Evolutionary conservation across 2,329 filamentous ascomycete genomes (phyloP), one percentile per base, ranked within the genome.

Genomic region (Trichophyton equinum): DNA sequence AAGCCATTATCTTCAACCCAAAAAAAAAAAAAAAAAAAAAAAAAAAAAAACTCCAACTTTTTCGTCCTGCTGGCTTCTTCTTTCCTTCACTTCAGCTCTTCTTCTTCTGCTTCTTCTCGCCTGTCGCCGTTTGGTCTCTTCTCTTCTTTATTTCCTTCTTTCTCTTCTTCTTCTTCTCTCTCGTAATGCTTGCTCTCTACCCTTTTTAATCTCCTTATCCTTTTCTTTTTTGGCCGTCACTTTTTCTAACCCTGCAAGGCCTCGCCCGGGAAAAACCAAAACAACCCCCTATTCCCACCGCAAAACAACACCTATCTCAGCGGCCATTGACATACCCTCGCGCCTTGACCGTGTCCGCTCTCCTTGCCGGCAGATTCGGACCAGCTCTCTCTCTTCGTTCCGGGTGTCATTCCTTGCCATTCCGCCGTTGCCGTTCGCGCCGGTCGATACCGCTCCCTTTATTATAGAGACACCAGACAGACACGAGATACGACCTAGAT

Each of bases 181-280:
- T 58, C 27, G 47, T 57, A 53, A 60, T 59, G 13, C 53, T 42
- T 58, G 27, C 58, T 25, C 56, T 20, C 49, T 33, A 58, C 46
- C 30, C 20, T 18, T 40, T 60, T 49, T 59, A 55, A 57, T 62
- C 53, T 60, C 53, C 33, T 59, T 49, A 61, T 62, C 42, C 61
- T 53, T 49, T 62, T 51, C 18, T 20, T 49, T 49, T 49, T 56
- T 62, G 40, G n/a, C 11, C 33, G 13, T 44, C 33, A 57, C 27
- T 15, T 57, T 36, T 57, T 57, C 40, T 18, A n/a, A 57, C 38
- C 25, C 8, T 15, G 13, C 11, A n/a, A 47, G 40, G 25, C 46
- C 20, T 11, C 8, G 18, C 18, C 42, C 11, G 13, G n/a, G 40
- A 42, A 33, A 25, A 46, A 5, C 55, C n/a, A 40, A 30, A 30